Base-by-base conservation (phyloP, 768 basidiomycete genomes). In the Amanita jacksonii region DNA sequence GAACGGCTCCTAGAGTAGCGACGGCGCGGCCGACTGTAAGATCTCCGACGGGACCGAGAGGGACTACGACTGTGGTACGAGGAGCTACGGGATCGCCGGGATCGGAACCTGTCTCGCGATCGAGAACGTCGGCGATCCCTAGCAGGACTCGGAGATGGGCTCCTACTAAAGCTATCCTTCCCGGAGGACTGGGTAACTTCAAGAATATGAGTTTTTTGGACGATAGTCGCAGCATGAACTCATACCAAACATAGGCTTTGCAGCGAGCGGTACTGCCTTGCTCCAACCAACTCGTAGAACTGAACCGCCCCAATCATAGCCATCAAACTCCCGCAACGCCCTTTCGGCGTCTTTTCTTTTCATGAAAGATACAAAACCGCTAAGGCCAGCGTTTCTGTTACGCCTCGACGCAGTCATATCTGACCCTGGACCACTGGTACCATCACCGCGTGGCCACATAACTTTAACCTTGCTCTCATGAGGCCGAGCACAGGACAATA, bases 341-440 rank as follows among this genome's bases (percentile, higher is more conserved):
- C 63, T 67, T 57, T 98, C 94, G 2, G 96, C 94, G 54, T 92
- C 91, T 51, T 77, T 78, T 40, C 96, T 74, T 53, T 81, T 88
- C 89, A 98, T 96, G 61, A 84, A 98, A 0, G 92, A 88, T 15
- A 99, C 96, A 56, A 99, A 99, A 1, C 96, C 96, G 55, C 89
- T 91, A 16, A 98, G 69, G 12, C 89, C 88, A 9, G 80, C 57
- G 54, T 73, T 81, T 62, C 86, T 85, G 38, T 66, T 70, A 38
- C 81, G 72, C 33, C 91, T 73, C 12, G 79, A 73, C 6, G 74
- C 62, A 18, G 82, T 83, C 74, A 89, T 85, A 35, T 87, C 82
- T 18, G 78, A 74, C 2, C 82, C 87, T 38, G 83, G 80, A 23
- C 83, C 81, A 5, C 62, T 50, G 2, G 73, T 69, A 13, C 65